These are phyloP conservation scores for Raphidocelis subcapitata DNA, from an alignment of 139 green algal genomes.

Conservation along the genomic window DNA sequence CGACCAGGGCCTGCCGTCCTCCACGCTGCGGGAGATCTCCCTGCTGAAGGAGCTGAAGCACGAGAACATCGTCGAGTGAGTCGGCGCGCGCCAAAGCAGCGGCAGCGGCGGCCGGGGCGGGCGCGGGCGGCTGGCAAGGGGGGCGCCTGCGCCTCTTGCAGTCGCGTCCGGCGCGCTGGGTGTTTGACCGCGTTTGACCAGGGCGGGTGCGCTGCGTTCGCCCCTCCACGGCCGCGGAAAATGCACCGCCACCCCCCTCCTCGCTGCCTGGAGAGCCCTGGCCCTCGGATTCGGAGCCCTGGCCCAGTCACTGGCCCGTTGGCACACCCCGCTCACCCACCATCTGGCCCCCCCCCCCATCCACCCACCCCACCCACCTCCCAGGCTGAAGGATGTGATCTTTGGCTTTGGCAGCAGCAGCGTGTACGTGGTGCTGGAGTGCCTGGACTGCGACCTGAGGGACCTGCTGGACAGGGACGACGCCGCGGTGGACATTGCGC, in stretches of 20 bases:
- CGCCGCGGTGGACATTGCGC: not conserved
- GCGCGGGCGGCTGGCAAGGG: not conserved
- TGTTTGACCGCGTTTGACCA: too few relatives aligned
- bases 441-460: constrained; percentile 56
- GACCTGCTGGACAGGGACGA: constrained; percentile 42
- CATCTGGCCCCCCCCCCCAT: too few relatives aligned
- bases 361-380: too few relatives aligned
- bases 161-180: too few relatives aligned
- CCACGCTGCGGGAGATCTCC: constrained; percentile 80
- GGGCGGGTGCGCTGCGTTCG: too few relatives aligned
- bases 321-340: too few relatives aligned
- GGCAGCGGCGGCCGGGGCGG: constrained; percentile 6
- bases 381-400: constrained; percentile 67
- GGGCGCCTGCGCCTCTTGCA: too few relatives aligned
- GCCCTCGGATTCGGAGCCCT: too few relatives aligned
- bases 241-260: too few relatives aligned
- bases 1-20: constrained; percentile 77
- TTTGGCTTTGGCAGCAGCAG: constrained; percentile 39
- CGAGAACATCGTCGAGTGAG: constrained; percentile 43
- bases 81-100: not conserved
- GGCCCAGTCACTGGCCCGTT: too few relatives aligned
- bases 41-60: constrained; percentile 77
- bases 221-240: too few relatives aligned
- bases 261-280: too few relatives aligned
- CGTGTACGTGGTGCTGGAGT: constrained; percentile 68